Evolutionary conservation across 331 rosid genomes (phyloP), one percentile per base, ranked within the genome.

Genomic region (Phaseolus coccineus): DNA sequence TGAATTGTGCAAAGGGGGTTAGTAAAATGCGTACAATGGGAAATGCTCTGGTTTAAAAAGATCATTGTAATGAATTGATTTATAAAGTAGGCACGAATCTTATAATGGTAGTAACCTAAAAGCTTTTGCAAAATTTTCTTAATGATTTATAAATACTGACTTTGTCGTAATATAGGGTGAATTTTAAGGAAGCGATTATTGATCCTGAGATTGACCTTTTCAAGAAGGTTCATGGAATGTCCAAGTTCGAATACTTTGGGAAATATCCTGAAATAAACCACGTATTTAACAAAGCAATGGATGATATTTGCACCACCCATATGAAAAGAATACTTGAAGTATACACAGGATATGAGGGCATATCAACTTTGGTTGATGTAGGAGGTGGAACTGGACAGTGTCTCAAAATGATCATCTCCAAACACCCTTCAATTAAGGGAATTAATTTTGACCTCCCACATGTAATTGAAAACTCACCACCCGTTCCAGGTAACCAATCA

Each of bases 401-500:
- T 35, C 81, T 75, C 37, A 67, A 68, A 5, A 22, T 68, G 57
- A 68, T 81, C 8, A 24, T 81, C 2, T n/a, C 77, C 19, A 75
- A 81, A 25, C 74, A 68, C 62, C 77, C 84, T 67, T 74, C 57
- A 24, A 74, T 81, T 15, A 81, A 74, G 8, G 81, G 77, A 0
- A 75, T 81, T 14, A 81, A 81, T 35, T 81, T 74, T 67, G 80
- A 81, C 71, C 77, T 81, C 6, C 84, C 84, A 0, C 84, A 81
- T 66, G 84, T 81, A 13, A 81, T 80, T 63, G 69, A 80, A 42
- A 64, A 80, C 19, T 65, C 79, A 63, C 8, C 74, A 39, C n/a
- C 74, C 46, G 0, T 52, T 72, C 19, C 51, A 28, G 74, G 79
- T 80, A 72, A 33, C 6, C 42, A 42, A 42, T 2, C 8, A 10